Percentiles rank a stretch among this genome's conserved stretches.
Conservation (phyloP, 2,329 filamentous ascomycete species). For the Alternaria triticina region DNA sequence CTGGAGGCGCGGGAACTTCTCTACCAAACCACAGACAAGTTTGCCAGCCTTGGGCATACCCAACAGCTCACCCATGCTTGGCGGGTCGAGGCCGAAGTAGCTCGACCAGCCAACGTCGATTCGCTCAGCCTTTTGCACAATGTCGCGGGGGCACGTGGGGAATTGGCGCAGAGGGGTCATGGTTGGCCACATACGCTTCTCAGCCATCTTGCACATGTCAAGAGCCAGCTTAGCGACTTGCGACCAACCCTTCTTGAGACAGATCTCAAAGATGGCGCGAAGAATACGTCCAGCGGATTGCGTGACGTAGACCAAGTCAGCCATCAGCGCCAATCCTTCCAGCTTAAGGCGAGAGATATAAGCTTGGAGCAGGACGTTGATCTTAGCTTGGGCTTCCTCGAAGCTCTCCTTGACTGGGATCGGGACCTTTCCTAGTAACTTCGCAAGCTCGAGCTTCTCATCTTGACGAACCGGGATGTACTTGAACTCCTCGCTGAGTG, state of each 20-base stretch:
- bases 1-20: slow-evolving; percentile 92
- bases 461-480: slow-evolving; percentile 98
- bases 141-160: slow-evolving; percentile 75
- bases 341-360: slow-evolving; percentile 95
- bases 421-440: slow-evolving; percentile 85
- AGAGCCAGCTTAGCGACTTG: slow-evolving; percentile 90
- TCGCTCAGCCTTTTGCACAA: slow-evolving; percentile 89
- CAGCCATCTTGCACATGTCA: slow-evolving; percentile 97
- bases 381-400: slow-evolving; percentile 95
- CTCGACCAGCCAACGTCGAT: slow-evolving; percentile 92
- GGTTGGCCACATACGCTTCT: slow-evolving; percentile 99
- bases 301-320: slow-evolving; percentile 97
- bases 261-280: slow-evolving; percentile 94
- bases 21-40: slow-evolving; percentile 82
- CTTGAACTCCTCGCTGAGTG: slow-evolving; percentile 96
- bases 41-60: slow-evolving; percentile 88
- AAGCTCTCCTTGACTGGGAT: slow-evolving; percentile 98
- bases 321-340: slow-evolving; percentile 94
- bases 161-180: slow-evolving; percentile 97
- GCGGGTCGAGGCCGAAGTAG: slow-evolving; percentile 96
- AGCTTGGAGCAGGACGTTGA: slow-evolving; percentile 95
- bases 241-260: slow-evolving; percentile 96
- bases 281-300: slow-evolving; percentile 97
- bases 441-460: slow-evolving; percentile 94
- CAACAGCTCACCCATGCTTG: slow-evolving; percentile 92